Evolutionary conservation across 1,284 basidiomycete species (phyloP).

Genomic region (Boletus sp.): DNA sequence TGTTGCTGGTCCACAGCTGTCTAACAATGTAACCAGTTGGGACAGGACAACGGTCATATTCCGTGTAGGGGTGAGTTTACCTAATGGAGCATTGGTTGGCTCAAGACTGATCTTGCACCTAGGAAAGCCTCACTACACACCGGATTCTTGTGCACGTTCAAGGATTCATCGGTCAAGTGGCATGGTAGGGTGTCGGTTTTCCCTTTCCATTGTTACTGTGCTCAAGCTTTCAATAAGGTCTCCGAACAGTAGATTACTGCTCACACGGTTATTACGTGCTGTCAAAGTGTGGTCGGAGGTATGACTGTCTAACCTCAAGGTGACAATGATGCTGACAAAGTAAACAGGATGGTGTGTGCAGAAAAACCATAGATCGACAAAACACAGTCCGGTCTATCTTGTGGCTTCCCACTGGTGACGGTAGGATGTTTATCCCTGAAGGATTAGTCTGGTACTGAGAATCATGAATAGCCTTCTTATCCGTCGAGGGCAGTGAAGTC

Average conservation of each 20-base stretch:
- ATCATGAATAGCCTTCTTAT: conserved; percentile 51
- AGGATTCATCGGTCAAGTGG: conserved; percentile 79
- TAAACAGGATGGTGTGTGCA: conserved; percentile 69
- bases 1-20: not conserved
- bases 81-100: conserved; percentile 5
- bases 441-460: conserved; percentile 18
- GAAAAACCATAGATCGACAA: conserved; percentile 67
- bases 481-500: conserved; percentile 57
- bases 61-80: conserved; percentile 59
- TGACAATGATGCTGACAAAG: conserved; percentile 18
- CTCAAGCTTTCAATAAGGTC: conserved; percentile 51
- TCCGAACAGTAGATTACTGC: conserved; percentile 60
- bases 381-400: conserved; percentile 65
- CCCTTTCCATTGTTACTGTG: not conserved
- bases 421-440: conserved; percentile 40
- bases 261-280: conserved; percentile 70
- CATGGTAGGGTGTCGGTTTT: conserved; percentile 53
- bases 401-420: conserved; percentile 72
- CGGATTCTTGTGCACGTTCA: conserved; percentile 71
- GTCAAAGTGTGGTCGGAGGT: conserved; percentile 81
- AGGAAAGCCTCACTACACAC: conserved; percentile 64
- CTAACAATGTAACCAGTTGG: conserved; percentile 54
- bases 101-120: conserved; percentile 20
- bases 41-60: conserved; percentile 77
- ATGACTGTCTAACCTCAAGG: conserved; percentile 28